Base-by-base conservation (phyloP, 1,284 basidiomycete species). In the Mrakiaceae sp. region DNA sequence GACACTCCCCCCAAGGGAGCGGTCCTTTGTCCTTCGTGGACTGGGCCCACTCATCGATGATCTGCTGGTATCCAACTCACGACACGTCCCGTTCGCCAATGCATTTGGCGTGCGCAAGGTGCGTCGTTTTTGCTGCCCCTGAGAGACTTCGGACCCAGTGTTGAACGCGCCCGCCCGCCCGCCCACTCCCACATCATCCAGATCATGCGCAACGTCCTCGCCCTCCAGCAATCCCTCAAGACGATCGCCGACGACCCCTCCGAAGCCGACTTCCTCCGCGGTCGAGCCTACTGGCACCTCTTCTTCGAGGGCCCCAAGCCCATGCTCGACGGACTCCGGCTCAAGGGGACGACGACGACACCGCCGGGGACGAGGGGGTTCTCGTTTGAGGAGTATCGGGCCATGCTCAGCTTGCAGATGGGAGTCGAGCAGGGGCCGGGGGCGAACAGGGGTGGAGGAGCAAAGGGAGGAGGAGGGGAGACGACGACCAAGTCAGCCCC, bases 181-280 rank as follows among this genome's bases (percentile, higher is more conserved):
- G 27, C 27, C 27, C 27, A 1, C 27, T 27, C 27, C 27, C 27
- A 27, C 27, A 27, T 27, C 27, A 27, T 14, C 12, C 43, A 58
- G 78, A 88, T 98, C 74, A 78, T 86, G 70, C 84, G 93, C 54
- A 96, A 97, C 75, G 87, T 97, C 56, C 80, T 93, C 40, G 89
- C 94, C 11, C 80, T 98, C 40, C 93, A 96, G 74, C 95, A 98
- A 74, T 88, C 90, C 70, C 81, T 97, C 70, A 90, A 91, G 72
- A 86, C 87, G 8, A 82, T 94, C 62, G 82, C 83, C 44, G 71
- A 72, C 61, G 64, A 67, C 3, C 78, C 82, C 62, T 82, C 83
- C 64, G 81, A 84, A 64, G 82, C 84, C 5, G 83, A 87, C 67
- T 87, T 98, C 67, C 83, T 87, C 62, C 81, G 83, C 27, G 87